A percentile compares a stretch with the other conserved stretches of the same genome.
Conservation (phyloP, 2,329 filamentous ascomycete genomes). For the Lomentospora prolificans region DNA sequence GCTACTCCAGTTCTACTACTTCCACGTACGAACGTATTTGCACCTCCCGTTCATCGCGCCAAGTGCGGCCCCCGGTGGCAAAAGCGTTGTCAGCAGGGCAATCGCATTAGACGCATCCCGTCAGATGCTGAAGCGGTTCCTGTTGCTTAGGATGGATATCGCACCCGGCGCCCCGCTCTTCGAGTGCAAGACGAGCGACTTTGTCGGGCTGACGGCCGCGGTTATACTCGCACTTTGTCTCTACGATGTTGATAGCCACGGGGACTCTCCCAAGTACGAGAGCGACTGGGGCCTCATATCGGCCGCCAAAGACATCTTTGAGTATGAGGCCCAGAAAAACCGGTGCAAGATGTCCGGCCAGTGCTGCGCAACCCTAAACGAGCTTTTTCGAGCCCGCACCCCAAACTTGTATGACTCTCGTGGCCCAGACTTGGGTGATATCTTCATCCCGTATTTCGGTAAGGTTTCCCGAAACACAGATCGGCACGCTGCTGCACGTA, state of each 20-base stretch:
- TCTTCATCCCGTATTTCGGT: neutral
- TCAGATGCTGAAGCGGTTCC: neutral
- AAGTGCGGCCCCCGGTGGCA: neutral
- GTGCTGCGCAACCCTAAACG: neutral
- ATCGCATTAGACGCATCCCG: neutral
- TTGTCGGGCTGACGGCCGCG: neutral
- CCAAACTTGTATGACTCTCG: no score
- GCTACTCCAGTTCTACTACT: conserved; percentile 31
- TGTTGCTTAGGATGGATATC: neutral
- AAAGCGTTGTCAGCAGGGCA: neutral
- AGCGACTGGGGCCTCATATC: neutral
- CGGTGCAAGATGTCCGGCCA: neutral
- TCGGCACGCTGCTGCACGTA: neutral
- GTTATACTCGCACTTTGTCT: neutral
- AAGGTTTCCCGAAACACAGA: neutral
- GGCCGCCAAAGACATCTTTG: neutral
- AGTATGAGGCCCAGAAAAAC: neutral
- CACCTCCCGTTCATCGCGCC: conserved; percentile 31
- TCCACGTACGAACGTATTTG: conserved; percentile 32
- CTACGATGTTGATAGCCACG: neutral
- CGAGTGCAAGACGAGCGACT: neutral
- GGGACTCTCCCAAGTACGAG: neutral
- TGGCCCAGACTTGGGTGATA: neutral
- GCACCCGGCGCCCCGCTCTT: neutral
- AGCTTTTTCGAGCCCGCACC: neutral